phyloP scores from a whole-genome alignment of 495 filamentous ascomycete species.

The Hyaloscypha hepaticicola region DNA sequence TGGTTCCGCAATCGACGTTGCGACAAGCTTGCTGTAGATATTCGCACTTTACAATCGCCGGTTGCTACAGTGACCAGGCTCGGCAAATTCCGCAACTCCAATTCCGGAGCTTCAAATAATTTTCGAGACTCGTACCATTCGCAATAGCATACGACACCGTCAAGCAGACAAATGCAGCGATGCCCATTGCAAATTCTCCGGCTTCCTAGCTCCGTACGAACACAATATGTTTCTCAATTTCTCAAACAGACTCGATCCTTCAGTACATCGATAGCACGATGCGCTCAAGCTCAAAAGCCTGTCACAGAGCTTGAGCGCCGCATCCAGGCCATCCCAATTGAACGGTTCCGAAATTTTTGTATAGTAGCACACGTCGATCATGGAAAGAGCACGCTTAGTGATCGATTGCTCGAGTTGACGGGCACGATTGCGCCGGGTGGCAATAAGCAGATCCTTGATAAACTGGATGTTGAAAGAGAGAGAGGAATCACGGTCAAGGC shows the following conservation, averaged over 20 bases:
- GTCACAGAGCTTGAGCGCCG: conserved; percentile 56
- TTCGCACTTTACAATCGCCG: background rate
- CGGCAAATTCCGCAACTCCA: conserved; percentile 19
- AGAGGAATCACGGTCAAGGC: conserved; percentile 98
- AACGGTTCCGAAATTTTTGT: conserved; percentile 93
- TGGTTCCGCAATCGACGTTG: background rate
- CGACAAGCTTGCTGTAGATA: background rate
- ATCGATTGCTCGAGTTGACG: conserved; percentile 89
- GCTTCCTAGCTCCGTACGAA: conserved; percentile 30
- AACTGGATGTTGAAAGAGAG: conserved; percentile 93
- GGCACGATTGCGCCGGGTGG: conserved; percentile 84
- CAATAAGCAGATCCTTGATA: conserved; percentile 96
- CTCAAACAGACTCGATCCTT: conserved; percentile 23
- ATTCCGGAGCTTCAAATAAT: conserved; percentile 12
- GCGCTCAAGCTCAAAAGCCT: conserved; percentile 21
- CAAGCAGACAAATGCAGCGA: conserved; percentile 48
- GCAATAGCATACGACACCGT: conserved; percentile 3
- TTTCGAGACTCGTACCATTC: conserved; percentile 4
- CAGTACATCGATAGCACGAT: conserved; percentile 24
- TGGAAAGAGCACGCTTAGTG: conserved; percentile 92
- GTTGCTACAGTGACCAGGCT: conserved; percentile 21
- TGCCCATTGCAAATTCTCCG: conserved; percentile 41
- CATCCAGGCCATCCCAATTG: conserved; percentile 85
- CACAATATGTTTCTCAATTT: conserved; percentile 31
- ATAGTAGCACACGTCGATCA: conserved; percentile 99